phyloP scores from a whole-genome alignment of 2,329 filamentous ascomycete genomes.

The Epichloe sp. region DNA sequence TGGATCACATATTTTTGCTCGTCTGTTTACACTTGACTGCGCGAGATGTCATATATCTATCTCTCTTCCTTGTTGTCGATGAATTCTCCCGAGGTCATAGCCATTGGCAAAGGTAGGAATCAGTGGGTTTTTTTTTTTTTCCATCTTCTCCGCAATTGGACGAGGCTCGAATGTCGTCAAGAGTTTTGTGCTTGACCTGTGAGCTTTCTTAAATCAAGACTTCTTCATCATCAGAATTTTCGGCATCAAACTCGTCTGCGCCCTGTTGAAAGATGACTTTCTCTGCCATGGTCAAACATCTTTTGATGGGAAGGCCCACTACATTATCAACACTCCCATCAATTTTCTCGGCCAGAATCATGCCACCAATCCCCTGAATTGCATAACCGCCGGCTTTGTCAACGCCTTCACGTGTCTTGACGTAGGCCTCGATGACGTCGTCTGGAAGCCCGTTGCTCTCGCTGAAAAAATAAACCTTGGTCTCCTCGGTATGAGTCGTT shows the following conservation, averaged over 20 bases:
- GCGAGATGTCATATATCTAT: neutral
- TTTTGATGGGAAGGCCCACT: slow-evolving; percentile 72
- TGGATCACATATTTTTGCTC: neutral
- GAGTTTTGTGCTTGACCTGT: neutral
- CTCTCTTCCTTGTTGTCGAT: neutral
- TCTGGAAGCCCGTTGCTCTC: slow-evolving; percentile 48
- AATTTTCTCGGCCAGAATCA: slow-evolving; percentile 78
- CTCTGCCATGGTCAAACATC: slow-evolving; percentile 70
- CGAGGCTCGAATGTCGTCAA: neutral
- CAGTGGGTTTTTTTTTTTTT: neutral
- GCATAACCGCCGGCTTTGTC: slow-evolving; percentile 97
- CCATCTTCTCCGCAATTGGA: neutral
- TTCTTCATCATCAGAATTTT: slow-evolving; percentile 32
- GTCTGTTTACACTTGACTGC: neutral
- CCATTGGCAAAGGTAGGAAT: neutral
- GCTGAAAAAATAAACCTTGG: slow-evolving; percentile 78
- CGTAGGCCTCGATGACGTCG: slow-evolving; percentile 68
- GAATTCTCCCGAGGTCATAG: neutral
- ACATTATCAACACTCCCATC: slow-evolving; percentile 91
- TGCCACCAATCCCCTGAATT: slow-evolving; percentile 75
- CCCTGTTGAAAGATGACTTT: slow-evolving; percentile 69
- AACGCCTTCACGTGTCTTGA: slow-evolving; percentile 75
- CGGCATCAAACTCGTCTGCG: slow-evolving; percentile 42
- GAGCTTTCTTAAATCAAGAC: slow-evolving; percentile 1
- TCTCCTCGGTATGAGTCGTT: slow-evolving; percentile 76